These are phyloP conservation scores for Perilla frutescens DNA, from an alignment of 257 asterid species.

Conservation along the genomic window DNA sequence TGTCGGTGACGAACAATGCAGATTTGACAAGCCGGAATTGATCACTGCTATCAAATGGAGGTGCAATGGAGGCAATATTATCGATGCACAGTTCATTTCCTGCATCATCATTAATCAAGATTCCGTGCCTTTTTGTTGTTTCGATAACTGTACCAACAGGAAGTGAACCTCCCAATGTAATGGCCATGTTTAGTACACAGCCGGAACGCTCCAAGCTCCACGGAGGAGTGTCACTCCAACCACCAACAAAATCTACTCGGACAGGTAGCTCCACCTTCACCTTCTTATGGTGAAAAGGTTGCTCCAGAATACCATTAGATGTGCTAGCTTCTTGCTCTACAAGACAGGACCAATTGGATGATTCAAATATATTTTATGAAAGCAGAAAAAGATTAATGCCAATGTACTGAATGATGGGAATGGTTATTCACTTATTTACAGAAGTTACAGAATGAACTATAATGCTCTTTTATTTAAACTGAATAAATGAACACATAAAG, in stretches of 20 bases:
- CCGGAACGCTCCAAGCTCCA: slow-evolving; percentile 99
- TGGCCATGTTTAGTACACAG: slow-evolving; percentile 94
- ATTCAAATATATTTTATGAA: slow-evolving; percentile 54
- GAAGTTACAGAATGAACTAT: slow-evolving; percentile 23
- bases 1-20: slow-evolving; percentile 78
- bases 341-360: slow-evolving; percentile 39
- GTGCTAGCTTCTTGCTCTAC: slow-evolving; percentile 41
- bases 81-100: slow-evolving; percentile 61
- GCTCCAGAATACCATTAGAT: slow-evolving; percentile 42
- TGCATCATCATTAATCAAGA: slow-evolving; percentile 62
- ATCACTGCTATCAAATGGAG: slow-evolving; percentile 78
- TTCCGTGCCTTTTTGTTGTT: slow-evolving; percentile 56
- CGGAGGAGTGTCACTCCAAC: slow-evolving; percentile 99
- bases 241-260: slow-evolving; percentile 95
- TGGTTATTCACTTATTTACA: slow-evolving; percentile 7
- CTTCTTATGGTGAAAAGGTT: slow-evolving; percentile 55
- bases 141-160: slow-evolving; percentile 84
- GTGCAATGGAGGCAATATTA: slow-evolving; percentile 59
- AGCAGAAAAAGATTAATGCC: slow-evolving; percentile 24
- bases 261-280: slow-evolving; percentile 95
- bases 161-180: slow-evolving; percentile 71
- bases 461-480: not conserved
- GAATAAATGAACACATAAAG: slow-evolving; percentile 29
- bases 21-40: slow-evolving; percentile 94
- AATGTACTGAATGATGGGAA: slow-evolving; percentile 23